Conservation (phyloP, 169 alveolate genomes). For the Eimeria maxima region DNA sequence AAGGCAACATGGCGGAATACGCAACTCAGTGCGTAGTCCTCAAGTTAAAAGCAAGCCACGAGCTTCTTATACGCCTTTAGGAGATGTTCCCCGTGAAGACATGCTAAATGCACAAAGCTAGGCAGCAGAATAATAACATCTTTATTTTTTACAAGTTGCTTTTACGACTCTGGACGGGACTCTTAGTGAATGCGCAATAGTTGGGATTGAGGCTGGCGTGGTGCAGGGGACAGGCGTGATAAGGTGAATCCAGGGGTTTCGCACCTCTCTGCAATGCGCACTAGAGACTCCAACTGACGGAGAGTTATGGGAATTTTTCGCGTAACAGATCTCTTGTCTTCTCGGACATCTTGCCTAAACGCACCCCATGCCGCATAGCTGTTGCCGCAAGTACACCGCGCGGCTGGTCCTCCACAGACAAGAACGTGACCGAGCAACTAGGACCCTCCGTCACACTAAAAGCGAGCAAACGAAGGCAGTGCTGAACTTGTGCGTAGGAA, state of each 20-base stretch:
- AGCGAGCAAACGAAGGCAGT: not conserved
- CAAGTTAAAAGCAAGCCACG: not conserved
- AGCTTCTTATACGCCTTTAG: not conserved
- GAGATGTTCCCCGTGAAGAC: not conserved
- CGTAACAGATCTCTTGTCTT: conserved; percentile 85
- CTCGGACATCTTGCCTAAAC: conserved; percentile 74
- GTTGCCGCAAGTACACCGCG: not conserved
- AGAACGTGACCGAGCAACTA: not conserved
- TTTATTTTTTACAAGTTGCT: no score
- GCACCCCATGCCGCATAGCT: not conserved
- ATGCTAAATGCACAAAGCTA: not conserved
- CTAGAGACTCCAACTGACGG: conserved; percentile 99
- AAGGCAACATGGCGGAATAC: conserved; percentile 26
- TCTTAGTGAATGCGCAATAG: not conserved
- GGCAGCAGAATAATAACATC: not conserved
- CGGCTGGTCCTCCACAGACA: not conserved
- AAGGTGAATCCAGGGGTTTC: not conserved
- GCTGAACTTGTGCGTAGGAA: not conserved
- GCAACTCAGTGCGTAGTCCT: not conserved
- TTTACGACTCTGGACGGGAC: not conserved
- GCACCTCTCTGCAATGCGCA: conserved; percentile 91
- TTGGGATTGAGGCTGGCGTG: not conserved
- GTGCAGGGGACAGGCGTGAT: not conserved
- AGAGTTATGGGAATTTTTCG: conserved; percentile 98
- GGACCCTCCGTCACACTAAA: not conserved